Base-by-base conservation (phyloP, 2,329 filamentous ascomycete genomes). In the Alternaria longipes region DNA sequence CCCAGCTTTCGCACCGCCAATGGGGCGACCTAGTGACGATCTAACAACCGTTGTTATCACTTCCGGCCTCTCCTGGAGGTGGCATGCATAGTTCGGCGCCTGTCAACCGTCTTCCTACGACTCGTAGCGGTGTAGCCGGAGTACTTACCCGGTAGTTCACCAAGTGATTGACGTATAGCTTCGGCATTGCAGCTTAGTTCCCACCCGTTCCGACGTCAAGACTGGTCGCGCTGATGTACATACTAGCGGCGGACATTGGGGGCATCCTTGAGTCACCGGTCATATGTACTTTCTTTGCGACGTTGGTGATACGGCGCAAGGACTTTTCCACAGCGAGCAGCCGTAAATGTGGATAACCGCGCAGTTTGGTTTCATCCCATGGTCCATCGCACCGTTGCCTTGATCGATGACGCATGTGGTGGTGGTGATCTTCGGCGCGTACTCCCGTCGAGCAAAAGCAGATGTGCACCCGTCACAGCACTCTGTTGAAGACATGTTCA, bases 271-370 rank as follows among this genome's bases (percentile, higher is more conserved):
- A 34, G 24, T 32, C 16, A 36, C 41, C 22, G 45, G 28, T n/a
- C 14, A 42, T 50, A 14, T 20, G 40, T 26, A 45, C 28, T 50
- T 36, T 40, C 14, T 22, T 34, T 47, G 53, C 57, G 53, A 57
- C 58, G 36, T 34, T 60, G 47, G 58, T 53, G 54, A 60, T 22
- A 53, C 54, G 38, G 22, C 30, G 34, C 18, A 32, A 28, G 24
- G 44, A 9, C 56, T 28, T 28, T 44, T 45, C 44, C 9, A 36
- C 28, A 44, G 44, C 24, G 30, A 30, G 18, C 28, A 41, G 56
- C 28, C 34, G 34, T 30, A 11, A 8, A 41, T 26, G 36, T 34
- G 49, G 34, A 52, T 26, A 41, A 20, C 36, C 34, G 36, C 18
- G n/a, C 34, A 30, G 11, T 41, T 16, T 36, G 30, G 46, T 50